A percentile compares a stretch with the other conserved stretches of the same genome.
These are phyloP conservation scores for Fraxinus ornus DNA, from an alignment of 305 asterid species.

Conservation along the genomic window DNA sequence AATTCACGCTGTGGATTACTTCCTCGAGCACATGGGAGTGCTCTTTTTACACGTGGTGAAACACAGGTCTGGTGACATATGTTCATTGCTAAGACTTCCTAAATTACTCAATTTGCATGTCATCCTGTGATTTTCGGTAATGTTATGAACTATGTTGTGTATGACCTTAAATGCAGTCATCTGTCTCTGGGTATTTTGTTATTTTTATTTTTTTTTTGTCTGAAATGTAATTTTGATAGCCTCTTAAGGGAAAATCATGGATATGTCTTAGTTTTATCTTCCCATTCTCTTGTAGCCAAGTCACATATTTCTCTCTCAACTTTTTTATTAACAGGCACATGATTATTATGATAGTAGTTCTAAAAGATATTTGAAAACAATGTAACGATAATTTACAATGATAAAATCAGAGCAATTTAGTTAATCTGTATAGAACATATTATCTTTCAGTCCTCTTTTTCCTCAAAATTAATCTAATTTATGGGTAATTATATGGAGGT, in stretches of 20 bases:
- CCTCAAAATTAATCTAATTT: neutral
- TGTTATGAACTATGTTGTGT: neutral
- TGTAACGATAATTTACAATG: neutral
- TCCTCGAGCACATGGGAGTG: conserved; percentile 99
- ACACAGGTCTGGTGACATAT: conserved; percentile 65
- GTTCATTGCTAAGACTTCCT: conserved; percentile 17
- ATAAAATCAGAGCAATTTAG: neutral
- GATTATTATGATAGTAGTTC: neutral
- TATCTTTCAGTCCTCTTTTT: neutral
- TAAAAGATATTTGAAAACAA: neutral
- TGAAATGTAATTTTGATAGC: neutral
- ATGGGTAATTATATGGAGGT: neutral
- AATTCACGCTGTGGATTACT: conserved; percentile 83
- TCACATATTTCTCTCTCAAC: conserved; percentile 1
- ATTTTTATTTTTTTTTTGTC: neutral
- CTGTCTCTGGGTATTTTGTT: neutral
- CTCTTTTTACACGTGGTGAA: conserved; percentile 97
- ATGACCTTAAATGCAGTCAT: conserved; percentile 1
- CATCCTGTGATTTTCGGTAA: neutral
- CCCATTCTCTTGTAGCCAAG: neutral
- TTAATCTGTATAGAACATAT: neutral
- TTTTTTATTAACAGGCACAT: neutral
- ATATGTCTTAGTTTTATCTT: conserved; percentile 6
- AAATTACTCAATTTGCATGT: neutral
- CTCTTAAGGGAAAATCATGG: neutral